Conservation (phyloP, 805 yeast species). For the Lipomyces lipofer region DNA sequence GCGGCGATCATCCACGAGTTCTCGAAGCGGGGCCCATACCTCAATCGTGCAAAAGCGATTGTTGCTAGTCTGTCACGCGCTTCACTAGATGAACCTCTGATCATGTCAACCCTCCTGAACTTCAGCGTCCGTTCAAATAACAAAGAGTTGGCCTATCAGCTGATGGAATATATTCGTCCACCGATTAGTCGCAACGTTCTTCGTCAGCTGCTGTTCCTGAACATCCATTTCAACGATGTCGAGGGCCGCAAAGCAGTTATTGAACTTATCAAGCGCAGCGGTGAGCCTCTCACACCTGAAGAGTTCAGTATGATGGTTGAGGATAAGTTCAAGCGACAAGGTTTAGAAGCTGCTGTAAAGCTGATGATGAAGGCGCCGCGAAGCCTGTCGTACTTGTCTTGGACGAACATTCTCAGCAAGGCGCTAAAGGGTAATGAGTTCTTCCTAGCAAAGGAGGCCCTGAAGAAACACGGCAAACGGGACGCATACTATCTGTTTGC, state of each 20-base stretch:
- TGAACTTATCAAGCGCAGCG: not conserved
- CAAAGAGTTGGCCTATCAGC: slow-evolving; percentile 9
- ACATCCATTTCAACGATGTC: not conserved
- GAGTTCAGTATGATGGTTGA: slow-evolving; percentile 15
- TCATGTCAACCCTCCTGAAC: slow-evolving; percentile 9
- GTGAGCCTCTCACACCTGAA: slow-evolving; percentile 8
- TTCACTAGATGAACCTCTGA: not conserved
- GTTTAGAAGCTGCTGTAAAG: slow-evolving; percentile 5
- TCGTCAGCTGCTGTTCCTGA: slow-evolving; percentile 14
- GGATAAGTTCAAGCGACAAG: slow-evolving; percentile 6
- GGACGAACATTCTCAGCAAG: slow-evolving; percentile 8
- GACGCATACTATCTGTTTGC: slow-evolving; percentile 4
- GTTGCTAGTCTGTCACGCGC: slow-evolving; percentile 8
- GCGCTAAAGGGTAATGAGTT: slow-evolving; percentile 3
- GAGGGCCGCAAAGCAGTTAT: not conserved
- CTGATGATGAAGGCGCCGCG: not conserved
- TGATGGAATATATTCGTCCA: slow-evolving; percentile 2
- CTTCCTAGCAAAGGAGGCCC: slow-evolving; percentile 6
- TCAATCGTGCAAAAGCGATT: slow-evolving; percentile 10
- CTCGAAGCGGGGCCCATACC: not conserved
- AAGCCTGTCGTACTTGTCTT: slow-evolving; percentile 4
- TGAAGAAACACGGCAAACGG: not conserved
- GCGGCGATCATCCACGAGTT: slow-evolving; percentile 14
- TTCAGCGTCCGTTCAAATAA: slow-evolving; percentile 21
- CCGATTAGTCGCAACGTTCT: slow-evolving; percentile 14